Evolutionary conservation across 2,329 filamentous ascomycete species (phyloP).

Genomic region (Stachybotrys chlorohalonatus): DNA sequence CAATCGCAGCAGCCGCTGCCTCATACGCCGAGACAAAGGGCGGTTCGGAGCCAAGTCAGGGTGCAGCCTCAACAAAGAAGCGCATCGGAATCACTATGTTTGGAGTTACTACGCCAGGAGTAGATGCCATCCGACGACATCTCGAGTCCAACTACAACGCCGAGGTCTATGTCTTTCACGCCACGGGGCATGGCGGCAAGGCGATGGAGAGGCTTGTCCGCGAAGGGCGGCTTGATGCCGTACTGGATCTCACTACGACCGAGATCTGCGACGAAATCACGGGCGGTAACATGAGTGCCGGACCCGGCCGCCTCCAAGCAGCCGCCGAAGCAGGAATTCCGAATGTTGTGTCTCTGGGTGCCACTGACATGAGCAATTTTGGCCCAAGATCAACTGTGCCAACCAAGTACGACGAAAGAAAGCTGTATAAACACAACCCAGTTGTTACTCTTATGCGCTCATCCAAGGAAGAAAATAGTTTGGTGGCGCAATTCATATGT

Average conservation of each 20-base stretch:
- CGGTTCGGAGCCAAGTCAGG: not conserved
- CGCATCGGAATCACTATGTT: conserved; percentile 64
- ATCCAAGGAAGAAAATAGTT: conserved; percentile 42
- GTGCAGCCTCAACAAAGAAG: conserved; percentile 21
- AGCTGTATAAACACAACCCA: conserved; percentile 56
- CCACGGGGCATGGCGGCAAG: conserved; percentile 57
- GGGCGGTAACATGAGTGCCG: conserved; percentile 55
- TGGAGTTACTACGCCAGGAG: conserved; percentile 61
- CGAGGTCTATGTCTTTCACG: conserved; percentile 60
- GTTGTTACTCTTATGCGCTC: conserved; percentile 59
- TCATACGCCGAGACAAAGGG: conserved; percentile 23
- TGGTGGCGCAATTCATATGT: conserved; percentile 48
- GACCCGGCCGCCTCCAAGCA: conserved; percentile 44
- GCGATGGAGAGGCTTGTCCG: conserved; percentile 58
- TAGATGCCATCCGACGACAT: conserved; percentile 41
- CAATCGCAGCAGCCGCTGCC: conserved; percentile 49
- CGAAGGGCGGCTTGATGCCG: conserved; percentile 51
- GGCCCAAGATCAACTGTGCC: conserved; percentile 48
- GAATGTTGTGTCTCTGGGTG: conserved; percentile 37
- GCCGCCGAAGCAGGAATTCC: conserved; percentile 50
- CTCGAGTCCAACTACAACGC: conserved; percentile 36
- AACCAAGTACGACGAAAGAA: conserved; percentile 37
- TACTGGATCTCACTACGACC: conserved; percentile 64
- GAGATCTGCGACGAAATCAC: conserved; percentile 57
- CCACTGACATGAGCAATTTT: conserved; percentile 56